Evolutionary conservation across 139 green algal species (phyloP).

Genomic region (Desmodesmus armatus): DNA sequence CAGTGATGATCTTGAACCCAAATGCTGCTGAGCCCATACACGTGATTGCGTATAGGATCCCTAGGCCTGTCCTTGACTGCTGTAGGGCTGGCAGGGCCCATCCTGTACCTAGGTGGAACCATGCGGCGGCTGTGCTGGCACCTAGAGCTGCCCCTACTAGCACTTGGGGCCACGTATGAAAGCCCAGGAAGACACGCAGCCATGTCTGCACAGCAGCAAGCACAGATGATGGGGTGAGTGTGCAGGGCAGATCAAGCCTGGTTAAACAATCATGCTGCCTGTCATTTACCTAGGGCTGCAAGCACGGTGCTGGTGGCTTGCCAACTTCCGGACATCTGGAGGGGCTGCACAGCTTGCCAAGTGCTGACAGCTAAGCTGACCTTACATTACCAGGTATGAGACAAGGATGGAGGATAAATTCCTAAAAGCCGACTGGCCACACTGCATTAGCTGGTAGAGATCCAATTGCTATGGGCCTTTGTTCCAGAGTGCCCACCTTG

Average conservation of each 20-base stretch:
- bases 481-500: constrained; percentile 63
- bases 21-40: constrained; percentile 31
- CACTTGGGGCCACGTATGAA: constrained; percentile 79
- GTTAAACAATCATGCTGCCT: too few relatives aligned
- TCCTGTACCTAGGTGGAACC: constrained; percentile 36
- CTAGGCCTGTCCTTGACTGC: background rate
- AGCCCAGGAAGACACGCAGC: constrained; percentile 75
- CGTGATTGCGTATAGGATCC: background rate
- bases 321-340: too few relatives aligned
- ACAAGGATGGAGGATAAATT: too few relatives aligned
- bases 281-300: too few relatives aligned
- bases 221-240: background rate
- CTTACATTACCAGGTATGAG: too few relatives aligned
- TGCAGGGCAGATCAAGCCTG: background rate
- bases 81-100: constrained; percentile 29
- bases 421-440: too few relatives aligned
- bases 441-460: too few relatives aligned
- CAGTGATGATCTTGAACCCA: constrained; percentile 41
- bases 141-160: constrained; percentile 69
- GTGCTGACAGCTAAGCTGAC: too few relatives aligned
- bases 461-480: background rate
- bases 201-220: constrained; percentile 60
- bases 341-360: too few relatives aligned
- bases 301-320: too few relatives aligned
- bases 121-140: constrained; percentile 45